These are phyloP conservation scores for Talaromyces trachyspermus DNA, from an alignment of 495 filamentous ascomycete species.

Conservation along the genomic window DNA sequence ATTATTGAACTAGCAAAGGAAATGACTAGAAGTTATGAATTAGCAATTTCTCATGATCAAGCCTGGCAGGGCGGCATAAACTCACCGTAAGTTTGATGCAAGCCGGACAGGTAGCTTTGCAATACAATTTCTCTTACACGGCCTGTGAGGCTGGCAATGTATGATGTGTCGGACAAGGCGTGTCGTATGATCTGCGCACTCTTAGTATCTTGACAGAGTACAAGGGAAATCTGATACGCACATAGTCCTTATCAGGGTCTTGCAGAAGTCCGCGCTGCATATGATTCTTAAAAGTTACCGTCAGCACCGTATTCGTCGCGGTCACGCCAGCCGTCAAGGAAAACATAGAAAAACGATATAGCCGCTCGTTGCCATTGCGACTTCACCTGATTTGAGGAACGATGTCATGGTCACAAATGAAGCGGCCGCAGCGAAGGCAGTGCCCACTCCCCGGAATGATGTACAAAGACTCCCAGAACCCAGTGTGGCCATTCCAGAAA, in stretches of 20 bases:
- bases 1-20: not conserved
- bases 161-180: slow-evolving; percentile 29
- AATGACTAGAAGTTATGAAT: not conserved
- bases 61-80: not conserved
- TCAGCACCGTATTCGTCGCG: slow-evolving; percentile 35
- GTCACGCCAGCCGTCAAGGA: slow-evolving; percentile 48
- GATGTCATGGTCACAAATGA: slow-evolving; percentile 52
- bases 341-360: slow-evolving; percentile 46
- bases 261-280: too few relatives aligned
- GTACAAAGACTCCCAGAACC: slow-evolving; percentile 53
- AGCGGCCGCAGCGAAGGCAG: slow-evolving; percentile 43
- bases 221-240: too few relatives aligned
- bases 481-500: slow-evolving; percentile 56
- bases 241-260: too few relatives aligned
- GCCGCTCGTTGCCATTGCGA: slow-evolving; percentile 48
- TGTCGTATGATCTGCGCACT: slow-evolving; percentile 25
- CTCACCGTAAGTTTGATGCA: slow-evolving; percentile 33
- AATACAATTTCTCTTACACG: slow-evolving; percentile 28
- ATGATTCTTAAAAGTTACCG: slow-evolving; percentile 24
- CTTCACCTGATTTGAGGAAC: slow-evolving; percentile 40
- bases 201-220: too few relatives aligned
- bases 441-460: slow-evolving; percentile 54
- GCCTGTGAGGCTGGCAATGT: slow-evolving; percentile 26
- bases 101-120: slow-evolving; percentile 24
- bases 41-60: not conserved